Conservation (phyloP, 2,329 filamentous ascomycete genomes). For the Fusarium sp. region DNA sequence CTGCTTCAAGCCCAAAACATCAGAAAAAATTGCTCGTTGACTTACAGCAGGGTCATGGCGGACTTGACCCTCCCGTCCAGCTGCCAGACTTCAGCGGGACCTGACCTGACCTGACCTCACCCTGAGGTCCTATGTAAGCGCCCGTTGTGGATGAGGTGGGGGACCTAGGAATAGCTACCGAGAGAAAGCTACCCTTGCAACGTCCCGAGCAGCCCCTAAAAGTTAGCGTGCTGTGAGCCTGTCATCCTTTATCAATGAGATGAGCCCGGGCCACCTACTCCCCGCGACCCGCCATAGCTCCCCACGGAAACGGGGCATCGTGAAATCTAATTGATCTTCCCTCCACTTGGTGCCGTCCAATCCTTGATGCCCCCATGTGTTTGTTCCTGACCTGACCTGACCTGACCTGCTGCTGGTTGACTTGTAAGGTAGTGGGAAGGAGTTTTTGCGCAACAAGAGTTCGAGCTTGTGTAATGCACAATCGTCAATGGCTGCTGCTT, state of each 20-base stretch:
- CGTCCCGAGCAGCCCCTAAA: slow-evolving; percentile 38
- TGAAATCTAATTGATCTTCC: slow-evolving; percentile 40
- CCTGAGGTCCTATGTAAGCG: slow-evolving; percentile 19
- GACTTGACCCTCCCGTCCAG: neutral
- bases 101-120: no score
- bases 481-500: slow-evolving; percentile 16
- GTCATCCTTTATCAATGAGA: slow-evolving; percentile 8
- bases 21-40: no score
- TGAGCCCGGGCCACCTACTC: slow-evolving; percentile 30
- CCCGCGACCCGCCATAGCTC: slow-evolving; percentile 48
- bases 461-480: neutral
- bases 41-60: neutral
- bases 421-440: no score
- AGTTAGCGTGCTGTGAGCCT: slow-evolving; percentile 28
- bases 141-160: slow-evolving; percentile 34
- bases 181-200: slow-evolving; percentile 48
- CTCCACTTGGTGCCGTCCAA: slow-evolving; percentile 35
- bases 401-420: no score
- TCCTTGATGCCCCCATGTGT: slow-evolving; percentile 27
- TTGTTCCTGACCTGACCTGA: slow-evolving; percentile 13
- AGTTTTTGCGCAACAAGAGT: no score
- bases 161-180: slow-evolving; percentile 40
- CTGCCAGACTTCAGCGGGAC: slow-evolving; percentile 1
- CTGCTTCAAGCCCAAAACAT: no score
- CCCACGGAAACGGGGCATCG: slow-evolving; percentile 42